A percentile compares a stretch with the other conserved stretches of the same genome.
phyloP scores from a whole-genome alignment of 192 early-diverging fungal species.

The Dimargaris cristalligena region DNA sequence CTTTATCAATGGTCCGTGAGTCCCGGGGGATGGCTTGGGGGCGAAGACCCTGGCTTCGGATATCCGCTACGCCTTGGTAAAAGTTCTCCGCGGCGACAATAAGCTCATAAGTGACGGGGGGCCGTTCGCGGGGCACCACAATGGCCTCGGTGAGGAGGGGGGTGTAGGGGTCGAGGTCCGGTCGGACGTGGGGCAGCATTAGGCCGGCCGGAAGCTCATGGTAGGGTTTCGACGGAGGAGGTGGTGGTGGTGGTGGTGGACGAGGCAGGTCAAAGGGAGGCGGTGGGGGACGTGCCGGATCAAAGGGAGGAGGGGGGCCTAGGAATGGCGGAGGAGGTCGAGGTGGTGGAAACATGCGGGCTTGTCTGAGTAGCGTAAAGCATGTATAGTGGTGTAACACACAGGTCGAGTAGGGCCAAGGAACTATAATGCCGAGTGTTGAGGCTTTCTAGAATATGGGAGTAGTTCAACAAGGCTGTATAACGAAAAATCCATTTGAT shows the following conservation, averaged over 20 bases:
- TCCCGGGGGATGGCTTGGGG: not conserved
- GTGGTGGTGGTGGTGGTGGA: not conserved
- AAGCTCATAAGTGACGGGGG: not conserved
- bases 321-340: not conserved
- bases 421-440: too few species aligned
- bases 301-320: too few species aligned
- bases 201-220: not conserved
- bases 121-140: not conserved
- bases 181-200: not conserved
- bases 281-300: not conserved
- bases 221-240: not conserved
- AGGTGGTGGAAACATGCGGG: not conserved
- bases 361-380: not conserved
- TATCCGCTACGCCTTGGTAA: slow-evolving; percentile 4
- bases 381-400: too few species aligned
- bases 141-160: not conserved
- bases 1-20: not conserved
- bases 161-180: not conserved
- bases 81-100: not conserved
- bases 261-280: not conserved
- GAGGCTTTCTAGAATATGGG: too few species aligned
- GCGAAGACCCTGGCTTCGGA: too few species aligned
- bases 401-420: too few species aligned
- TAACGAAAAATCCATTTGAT: too few species aligned
- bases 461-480: too few species aligned